Evolutionary conservation across 306 rosid species (phyloP).

Genomic region (Lupinus albus): DNA sequence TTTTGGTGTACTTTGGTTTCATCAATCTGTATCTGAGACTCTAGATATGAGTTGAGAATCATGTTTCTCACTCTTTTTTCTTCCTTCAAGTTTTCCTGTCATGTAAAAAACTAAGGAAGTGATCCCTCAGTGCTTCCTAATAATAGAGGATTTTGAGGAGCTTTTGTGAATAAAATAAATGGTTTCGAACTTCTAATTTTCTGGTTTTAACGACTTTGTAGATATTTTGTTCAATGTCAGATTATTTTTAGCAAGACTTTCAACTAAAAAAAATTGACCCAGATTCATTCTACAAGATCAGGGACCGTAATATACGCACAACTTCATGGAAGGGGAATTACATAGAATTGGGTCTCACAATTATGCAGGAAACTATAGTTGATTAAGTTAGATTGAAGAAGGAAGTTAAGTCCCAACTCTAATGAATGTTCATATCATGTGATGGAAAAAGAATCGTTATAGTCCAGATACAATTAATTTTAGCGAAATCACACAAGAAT

Average conservation of each 20-base stretch:
- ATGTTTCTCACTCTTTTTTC: conserved; percentile 7
- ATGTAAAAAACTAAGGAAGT: not conserved
- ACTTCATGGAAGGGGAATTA: too few species aligned
- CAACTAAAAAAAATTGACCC: not conserved
- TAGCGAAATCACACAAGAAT: too few species aligned
- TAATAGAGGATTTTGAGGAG: not conserved
- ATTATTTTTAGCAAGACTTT: not conserved
- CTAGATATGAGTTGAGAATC: conserved; percentile 27
- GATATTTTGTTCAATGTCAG: not conserved
- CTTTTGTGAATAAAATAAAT: conserved; percentile 33
- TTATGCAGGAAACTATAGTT: not conserved
- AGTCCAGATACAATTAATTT: too few species aligned
- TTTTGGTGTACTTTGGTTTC: not conserved
- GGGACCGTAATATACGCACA: too few species aligned
- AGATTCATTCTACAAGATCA: not conserved
- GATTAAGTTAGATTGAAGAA: not conserved
- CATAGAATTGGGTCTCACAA: too few species aligned
- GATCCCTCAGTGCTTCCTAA: conserved; percentile 10
- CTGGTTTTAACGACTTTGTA: not conserved
- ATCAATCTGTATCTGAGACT: conserved; percentile 23
- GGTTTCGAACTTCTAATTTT: conserved; percentile 8
- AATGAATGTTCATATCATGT: not conserved
- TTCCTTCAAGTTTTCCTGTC: not conserved
- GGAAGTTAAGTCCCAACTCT: not conserved
- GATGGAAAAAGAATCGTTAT: too few species aligned